These are phyloP conservation scores for Camellia lanceoleosa DNA, from an alignment of 148 eudicot species.

Conservation along the genomic window DNA sequence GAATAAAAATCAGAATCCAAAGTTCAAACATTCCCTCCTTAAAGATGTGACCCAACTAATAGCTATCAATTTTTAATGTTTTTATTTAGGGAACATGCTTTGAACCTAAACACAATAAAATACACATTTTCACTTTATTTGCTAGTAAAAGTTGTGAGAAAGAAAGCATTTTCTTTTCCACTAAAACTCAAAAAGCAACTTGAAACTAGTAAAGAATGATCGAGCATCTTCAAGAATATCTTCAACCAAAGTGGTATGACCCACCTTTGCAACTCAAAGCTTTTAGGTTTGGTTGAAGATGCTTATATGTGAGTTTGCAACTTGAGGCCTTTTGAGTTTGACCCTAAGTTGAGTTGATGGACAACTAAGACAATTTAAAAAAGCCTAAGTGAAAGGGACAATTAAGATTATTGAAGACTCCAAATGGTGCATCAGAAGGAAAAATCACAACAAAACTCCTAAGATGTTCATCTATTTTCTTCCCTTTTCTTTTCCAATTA, in stretches of 20 bases:
- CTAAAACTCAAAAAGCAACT: not conserved
- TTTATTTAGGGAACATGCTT: not conserved
- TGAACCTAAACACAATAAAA: not conserved
- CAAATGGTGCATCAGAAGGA: constrained; percentile 8
- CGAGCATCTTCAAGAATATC: not conserved
- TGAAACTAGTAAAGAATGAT: not conserved
- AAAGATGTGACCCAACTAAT: not conserved
- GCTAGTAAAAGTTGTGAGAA: not conserved
- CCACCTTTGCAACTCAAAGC: not conserved
- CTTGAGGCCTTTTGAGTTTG: not conserved
- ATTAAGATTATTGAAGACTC: constrained; percentile 1
- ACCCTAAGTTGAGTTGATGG: not conserved
- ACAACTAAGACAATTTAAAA: too few relatives aligned
- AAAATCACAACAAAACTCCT: not conserved
- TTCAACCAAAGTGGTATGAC: not conserved
- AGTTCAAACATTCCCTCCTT: not conserved
- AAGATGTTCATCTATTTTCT: not conserved
- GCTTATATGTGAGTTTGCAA: not conserved
- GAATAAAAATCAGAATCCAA: not conserved
- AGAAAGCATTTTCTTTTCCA: not conserved
- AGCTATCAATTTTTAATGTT: not conserved
- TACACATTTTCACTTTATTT: not conserved
- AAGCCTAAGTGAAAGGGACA: not conserved
- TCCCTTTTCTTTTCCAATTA: not conserved
- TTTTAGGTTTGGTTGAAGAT: constrained; percentile 10